Conservation (phyloP, 2,329 filamentous ascomycete species). For the Talaromyces marneffei region DNA sequence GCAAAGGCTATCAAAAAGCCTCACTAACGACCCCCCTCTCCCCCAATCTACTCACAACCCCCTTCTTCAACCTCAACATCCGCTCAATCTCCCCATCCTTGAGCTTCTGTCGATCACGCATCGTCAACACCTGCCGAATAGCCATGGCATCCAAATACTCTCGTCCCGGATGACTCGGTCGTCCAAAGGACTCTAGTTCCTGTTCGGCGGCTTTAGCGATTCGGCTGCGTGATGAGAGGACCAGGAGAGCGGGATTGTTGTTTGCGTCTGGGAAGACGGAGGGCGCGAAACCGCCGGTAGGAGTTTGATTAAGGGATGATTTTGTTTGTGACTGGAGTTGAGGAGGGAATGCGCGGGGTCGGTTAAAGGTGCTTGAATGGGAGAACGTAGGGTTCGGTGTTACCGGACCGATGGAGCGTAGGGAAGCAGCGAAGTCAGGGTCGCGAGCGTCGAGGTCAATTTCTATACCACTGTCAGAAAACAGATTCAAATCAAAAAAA, state of each 20-base stretch:
- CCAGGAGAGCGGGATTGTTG: constrained; percentile 55
- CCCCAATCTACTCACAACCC: constrained; percentile 39
- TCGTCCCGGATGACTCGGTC: constrained; percentile 35
- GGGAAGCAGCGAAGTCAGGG: constrained; percentile 69
- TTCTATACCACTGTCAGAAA: constrained; percentile 29
- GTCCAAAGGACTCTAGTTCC: constrained; percentile 48
- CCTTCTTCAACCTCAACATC: constrained; percentile 39
- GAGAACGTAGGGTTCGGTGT: constrained; percentile 54
- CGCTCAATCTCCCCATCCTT: constrained; percentile 38
- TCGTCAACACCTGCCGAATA: constrained; percentile 44
- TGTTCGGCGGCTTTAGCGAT: constrained; percentile 49
- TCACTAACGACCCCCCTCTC: constrained; percentile 29
- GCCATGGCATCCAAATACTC: constrained; percentile 47
- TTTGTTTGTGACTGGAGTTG: background rate
- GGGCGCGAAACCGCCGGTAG: constrained; percentile 14
- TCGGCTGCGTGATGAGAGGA: constrained; percentile 48
- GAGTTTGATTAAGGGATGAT: background rate
- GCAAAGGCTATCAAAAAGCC: background rate
- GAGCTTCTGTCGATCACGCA: constrained; percentile 42
- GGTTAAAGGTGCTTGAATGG: constrained; percentile 46
- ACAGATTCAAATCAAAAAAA: no score
- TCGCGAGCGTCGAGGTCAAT: constrained; percentile 58
- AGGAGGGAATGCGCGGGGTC: constrained; percentile 28
- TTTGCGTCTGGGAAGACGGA: constrained; percentile 32
- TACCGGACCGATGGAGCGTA: constrained; percentile 59